Conservation (phyloP, 1,284 basidiomycete genomes). For the Kwoniella shivajii region DNA sequence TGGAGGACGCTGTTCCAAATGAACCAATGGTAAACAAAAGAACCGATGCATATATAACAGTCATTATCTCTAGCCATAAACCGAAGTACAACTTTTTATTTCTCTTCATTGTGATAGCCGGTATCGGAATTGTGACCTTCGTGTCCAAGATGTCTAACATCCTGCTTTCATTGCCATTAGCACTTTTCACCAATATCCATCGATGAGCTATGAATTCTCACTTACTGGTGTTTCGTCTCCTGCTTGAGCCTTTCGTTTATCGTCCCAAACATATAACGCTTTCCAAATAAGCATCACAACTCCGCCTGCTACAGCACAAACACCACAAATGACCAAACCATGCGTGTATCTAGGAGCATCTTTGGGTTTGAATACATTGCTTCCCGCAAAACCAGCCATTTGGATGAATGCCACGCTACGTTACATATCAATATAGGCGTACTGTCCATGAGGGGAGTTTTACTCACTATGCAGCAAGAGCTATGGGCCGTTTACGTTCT, state of each 20-base stretch:
- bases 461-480: conserved; percentile 20
- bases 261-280: conserved; percentile 20
- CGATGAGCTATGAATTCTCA: background rate
- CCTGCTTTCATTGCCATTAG: too few relatives aligned
- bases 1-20: background rate
- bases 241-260: conserved; percentile 1
- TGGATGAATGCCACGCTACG: conserved; percentile 25
- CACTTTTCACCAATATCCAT: background rate
- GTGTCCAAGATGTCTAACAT: background rate
- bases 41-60: too few relatives aligned
- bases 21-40: background rate
- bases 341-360: conserved; percentile 24
- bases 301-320: conserved; percentile 17
- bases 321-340: conserved; percentile 22
- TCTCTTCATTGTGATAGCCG: conserved; percentile 4
- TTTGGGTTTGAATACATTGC: conserved; percentile 21
- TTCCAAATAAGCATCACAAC: conserved; percentile 24
- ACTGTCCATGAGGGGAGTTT: background rate
- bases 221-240: background rate
- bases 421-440: background rate
- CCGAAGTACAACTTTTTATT: too few relatives aligned
- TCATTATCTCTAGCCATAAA: too few relatives aligned
- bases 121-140: background rate
- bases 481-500: conserved; percentile 23
- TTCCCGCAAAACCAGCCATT: conserved; percentile 25